These are phyloP conservation scores for Coniochaeta prunicola DNA, from an alignment of 2,329 filamentous ascomycete species.

Conservation along the genomic window DNA sequence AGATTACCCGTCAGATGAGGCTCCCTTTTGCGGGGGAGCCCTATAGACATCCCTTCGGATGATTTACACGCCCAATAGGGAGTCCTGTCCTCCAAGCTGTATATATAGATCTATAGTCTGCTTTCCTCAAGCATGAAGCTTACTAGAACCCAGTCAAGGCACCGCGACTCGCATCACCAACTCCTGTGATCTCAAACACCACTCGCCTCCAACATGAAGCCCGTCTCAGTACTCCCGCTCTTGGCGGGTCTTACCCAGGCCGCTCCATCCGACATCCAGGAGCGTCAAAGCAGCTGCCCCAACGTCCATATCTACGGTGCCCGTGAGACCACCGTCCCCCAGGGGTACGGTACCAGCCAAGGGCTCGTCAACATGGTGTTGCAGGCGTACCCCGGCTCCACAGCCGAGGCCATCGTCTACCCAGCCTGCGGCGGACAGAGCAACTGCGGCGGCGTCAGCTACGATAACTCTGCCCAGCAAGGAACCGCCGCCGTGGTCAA, in stretches of 20 bases:
- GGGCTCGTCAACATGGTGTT: conserved; percentile 38
- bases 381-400: conserved; percentile 34
- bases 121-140: no score
- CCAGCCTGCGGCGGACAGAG: conserved; percentile 53
- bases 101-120: neutral
- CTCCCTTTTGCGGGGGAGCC: neutral
- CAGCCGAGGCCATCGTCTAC: conserved; percentile 39
- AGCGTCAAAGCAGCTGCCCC: conserved; percentile 30
- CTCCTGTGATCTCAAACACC: no score
- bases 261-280: conserved; percentile 12
- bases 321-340: conserved; percentile 37
- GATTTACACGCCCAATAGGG: neutral
- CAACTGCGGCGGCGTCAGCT: conserved; percentile 46
- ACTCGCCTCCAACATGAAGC: neutral
- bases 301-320: conserved; percentile 42
- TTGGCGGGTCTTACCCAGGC: conserved; percentile 5
- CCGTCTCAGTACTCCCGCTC: neutral
- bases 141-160: no score
- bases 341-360: conserved; percentile 35
- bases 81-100: neutral
- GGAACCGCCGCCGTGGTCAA: conserved; percentile 48
- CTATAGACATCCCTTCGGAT: neutral
- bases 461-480: conserved; percentile 45
- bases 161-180: no score
- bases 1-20: neutral